Conservation (phyloP, 805 yeast genomes). For the Millerozyma miso region DNA sequence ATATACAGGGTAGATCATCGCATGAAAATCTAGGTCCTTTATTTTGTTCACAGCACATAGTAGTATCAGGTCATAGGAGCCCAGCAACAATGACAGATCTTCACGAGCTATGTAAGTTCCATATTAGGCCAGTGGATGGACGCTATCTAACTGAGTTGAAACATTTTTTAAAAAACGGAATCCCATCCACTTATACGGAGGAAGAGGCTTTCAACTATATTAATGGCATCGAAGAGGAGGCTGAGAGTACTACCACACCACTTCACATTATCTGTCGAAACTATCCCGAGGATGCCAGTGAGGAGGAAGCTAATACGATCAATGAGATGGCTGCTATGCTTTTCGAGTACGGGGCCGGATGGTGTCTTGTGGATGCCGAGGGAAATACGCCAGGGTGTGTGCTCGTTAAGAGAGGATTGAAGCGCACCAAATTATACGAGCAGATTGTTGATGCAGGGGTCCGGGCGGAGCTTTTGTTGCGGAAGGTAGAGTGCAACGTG, state of each 20-base stretch:
- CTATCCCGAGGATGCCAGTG: slow-evolving; percentile 42
- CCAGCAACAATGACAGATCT: slow-evolving; percentile 57
- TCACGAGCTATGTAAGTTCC: slow-evolving; percentile 58
- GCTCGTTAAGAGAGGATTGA: slow-evolving; percentile 48
- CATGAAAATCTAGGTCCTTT: not conserved
- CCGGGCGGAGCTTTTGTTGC: slow-evolving; percentile 75
- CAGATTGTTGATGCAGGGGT: slow-evolving; percentile 80
- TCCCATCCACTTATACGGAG: slow-evolving; percentile 78
- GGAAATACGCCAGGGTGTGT: slow-evolving; percentile 85
- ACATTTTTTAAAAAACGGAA: slow-evolving; percentile 52
- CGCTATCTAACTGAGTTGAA: slow-evolving; percentile 43
- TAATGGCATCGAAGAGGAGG: slow-evolving; percentile 34
- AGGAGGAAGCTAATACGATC: slow-evolving; percentile 42
- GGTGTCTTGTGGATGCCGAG: slow-evolving; percentile 74
- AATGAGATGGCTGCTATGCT: slow-evolving; percentile 56
- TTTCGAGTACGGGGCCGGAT: slow-evolving; percentile 86
- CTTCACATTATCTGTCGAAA: slow-evolving; percentile 63
- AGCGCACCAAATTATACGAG: slow-evolving; percentile 36
- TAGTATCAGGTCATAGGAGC: too few relatives aligned
- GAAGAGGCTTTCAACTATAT: slow-evolving; percentile 68
- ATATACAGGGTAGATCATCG: not conserved
- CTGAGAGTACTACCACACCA: slow-evolving; percentile 70
- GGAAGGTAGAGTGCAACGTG: slow-evolving; percentile 60
- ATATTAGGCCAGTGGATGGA: slow-evolving; percentile 47
- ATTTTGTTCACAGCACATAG: not conserved